phyloP scores from a whole-genome alignment of 2,329 filamentous ascomycete genomes.

The Plenodomus tracheiphilus region DNA sequence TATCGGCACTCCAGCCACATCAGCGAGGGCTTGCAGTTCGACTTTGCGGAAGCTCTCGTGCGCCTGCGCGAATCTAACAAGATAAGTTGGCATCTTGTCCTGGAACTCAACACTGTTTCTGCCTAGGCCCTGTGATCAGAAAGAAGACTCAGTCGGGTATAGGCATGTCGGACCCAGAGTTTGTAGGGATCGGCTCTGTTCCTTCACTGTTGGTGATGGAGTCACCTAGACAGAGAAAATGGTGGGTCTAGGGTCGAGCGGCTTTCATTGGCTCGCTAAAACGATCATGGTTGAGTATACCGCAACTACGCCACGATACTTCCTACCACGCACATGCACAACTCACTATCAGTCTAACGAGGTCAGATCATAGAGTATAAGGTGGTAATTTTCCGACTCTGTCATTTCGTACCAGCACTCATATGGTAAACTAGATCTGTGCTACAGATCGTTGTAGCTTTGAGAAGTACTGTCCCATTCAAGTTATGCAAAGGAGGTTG shows the following conservation, averaged over 20 bases:
- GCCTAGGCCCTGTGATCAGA: not conserved
- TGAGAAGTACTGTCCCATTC: too few relatives aligned
- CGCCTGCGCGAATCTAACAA: conserved; percentile 85
- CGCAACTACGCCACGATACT: too few relatives aligned
- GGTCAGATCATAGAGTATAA: too few relatives aligned
- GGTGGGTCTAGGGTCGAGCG: conserved; percentile 8
- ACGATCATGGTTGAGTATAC: not conserved
- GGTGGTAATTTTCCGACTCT: too few relatives aligned
- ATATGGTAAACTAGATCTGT: too few relatives aligned
- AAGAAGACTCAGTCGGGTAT: conserved; percentile 21
- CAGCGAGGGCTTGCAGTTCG: conserved; percentile 80
- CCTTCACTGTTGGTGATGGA: conserved; percentile 8
- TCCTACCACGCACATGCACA: too few relatives aligned
- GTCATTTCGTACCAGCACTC: too few relatives aligned
- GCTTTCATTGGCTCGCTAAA: conserved; percentile 20
- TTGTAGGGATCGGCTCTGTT: conserved; percentile 1
- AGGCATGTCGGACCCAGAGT: conserved; percentile 11
- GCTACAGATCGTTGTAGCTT: too few relatives aligned
- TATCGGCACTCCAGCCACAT: conserved; percentile 67
- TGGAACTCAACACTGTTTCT: not conserved
- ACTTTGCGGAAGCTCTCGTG: conserved; percentile 90
- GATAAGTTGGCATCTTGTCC: conserved; percentile 63
- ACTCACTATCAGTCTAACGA: too few relatives aligned
- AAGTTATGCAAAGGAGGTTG: too few relatives aligned
- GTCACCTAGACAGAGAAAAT: conserved; percentile 18